Base-by-base conservation (phyloP, 164 flowering plant species). In the Santalum album region DNA sequence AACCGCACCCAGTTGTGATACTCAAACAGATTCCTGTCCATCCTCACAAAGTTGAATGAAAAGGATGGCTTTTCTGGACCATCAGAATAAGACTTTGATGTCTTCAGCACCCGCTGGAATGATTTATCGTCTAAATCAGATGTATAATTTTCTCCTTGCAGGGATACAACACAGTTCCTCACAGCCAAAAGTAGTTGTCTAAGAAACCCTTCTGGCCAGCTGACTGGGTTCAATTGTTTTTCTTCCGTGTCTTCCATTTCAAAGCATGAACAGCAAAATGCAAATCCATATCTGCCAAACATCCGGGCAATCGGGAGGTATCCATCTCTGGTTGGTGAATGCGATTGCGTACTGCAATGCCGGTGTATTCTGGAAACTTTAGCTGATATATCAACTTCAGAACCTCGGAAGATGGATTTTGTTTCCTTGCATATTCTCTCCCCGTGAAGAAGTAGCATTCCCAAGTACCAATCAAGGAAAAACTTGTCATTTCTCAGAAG, bases 391-490 rank as follows among this genome's bases (percentile, higher is more conserved):
- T 46, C 60, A 22, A 72, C 73, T 49, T 70, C 72, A 36, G 69
- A 69, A 25, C 72, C 85, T 32, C 65, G 46, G 52, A 84, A 84
- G 43, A 82, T 73, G 18, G 77, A 20, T 50, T 70, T 69, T 19
- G 87, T 84, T 46, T 59, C 81, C 59, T 55, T 61, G 47, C 76
- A 68, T 15, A 87, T 61, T 46, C 81, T 76, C 54, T 87, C 85
- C 6, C 87, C 91, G 49, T 84, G 96, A 42, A 62, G 54, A 43
- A 84, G 70, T 47, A 87, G 66, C 87, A 74, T 69, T 7, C 66
- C 62, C 5, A 87, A 82, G 71, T 87, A 84, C 89, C 96, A 84
- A 26, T 59, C 64, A 20, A 84, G 82, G 52, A 87, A 84, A 65
- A 87, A 87, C 18, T 69, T 50, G 32, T 87, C 87, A 49, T 84